Base-by-base conservation (phyloP, 2,329 filamentous ascomycete genomes). In the Calonectria pteridis region DNA sequence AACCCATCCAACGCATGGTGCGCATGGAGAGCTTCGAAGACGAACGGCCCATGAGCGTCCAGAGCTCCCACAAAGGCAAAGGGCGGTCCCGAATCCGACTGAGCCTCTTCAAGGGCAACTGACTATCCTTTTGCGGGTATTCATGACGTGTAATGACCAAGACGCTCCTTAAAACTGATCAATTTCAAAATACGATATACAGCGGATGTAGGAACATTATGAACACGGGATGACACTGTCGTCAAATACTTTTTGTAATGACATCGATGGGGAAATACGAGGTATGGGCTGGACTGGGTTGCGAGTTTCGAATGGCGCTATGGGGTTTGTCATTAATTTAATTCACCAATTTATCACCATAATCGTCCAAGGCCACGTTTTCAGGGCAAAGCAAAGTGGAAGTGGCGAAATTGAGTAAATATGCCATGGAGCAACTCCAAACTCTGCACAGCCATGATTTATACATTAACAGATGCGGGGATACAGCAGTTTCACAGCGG, bases 81-180 rank as follows among this genome's bases (percentile, higher is more conserved):
- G 71, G 71, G 1, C 58, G 71, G 33, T 73, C 71, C 3, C 62
- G 66, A 16, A 67, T 73, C 40, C 66, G 71, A 1, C 26, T 73
- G 59, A 73, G 71, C 66, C 71, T 73, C 13, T 73, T 73, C 66
- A 73, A 73, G 28, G 67, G 67, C 53, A 73, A 73, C 37, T 73
- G 71, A 73, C 71, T 73, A 51, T 37, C 50, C 10, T 28, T 64
- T 16, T 68, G 70, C 10, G 40, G 59, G 29, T 26, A 40, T 37
- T 28, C 46, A 18, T 67, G 67, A 71, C 53, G 71, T 69, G 31
- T 73, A 69, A 73, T 73, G 71, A 73, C 71, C 58, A 37, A 43
- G 20, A 68, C 55, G 55, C 55, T 62, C 55, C 13, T 62, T 62
- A 20, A 18, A 62, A 28, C 55, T 26, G 37, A 37, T 26, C 55